Conservation (phyloP, 176 grass and related monocot species). For the Saccharum spontaneum region DNA sequence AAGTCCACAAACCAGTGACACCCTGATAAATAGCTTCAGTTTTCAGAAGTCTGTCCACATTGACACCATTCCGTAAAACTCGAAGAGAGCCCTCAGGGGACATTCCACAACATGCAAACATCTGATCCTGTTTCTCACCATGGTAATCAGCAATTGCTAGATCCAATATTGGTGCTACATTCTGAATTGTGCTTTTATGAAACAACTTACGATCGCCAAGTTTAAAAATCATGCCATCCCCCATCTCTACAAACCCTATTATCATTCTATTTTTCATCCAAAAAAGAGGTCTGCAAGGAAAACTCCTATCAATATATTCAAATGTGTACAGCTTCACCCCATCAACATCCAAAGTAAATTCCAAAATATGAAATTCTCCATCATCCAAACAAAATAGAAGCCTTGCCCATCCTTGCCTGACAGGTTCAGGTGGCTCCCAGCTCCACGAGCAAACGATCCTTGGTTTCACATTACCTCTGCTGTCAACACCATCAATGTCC, state of each 20-base stretch:
- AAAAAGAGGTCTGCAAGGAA: conserved; percentile 69
- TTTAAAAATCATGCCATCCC: conserved; percentile 92
- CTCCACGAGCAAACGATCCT: conserved; percentile 88
- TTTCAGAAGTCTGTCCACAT: conserved; percentile 89
- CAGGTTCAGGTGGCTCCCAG: conserved; percentile 71
- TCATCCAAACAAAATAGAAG: conserved; percentile 84
- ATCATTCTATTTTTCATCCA: conserved; percentile 76
- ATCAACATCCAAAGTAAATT: conserved; percentile 68
- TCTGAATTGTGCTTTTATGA: conserved; percentile 84
- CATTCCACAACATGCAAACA: conserved; percentile 98
- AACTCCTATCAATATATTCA: conserved; percentile 64
- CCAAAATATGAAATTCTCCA: conserved; percentile 81
- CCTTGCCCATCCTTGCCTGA: conserved; percentile 49
- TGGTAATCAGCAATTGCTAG: conserved; percentile 80
- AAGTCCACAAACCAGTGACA: conserved; percentile 86
- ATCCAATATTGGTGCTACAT: conserved; percentile 96
- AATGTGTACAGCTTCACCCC: conserved; percentile 60
- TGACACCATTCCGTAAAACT: conserved; percentile 83
- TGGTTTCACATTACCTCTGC: conserved; percentile 49
- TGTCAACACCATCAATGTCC: conserved; percentile 79
- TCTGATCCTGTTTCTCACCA: conserved; percentile 94
- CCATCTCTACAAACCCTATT: conserved; percentile 91
- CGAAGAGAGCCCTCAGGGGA: conserved; percentile 89
- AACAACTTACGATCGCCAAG: conserved; percentile 60
- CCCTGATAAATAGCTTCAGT: conserved; percentile 87